Evolutionary conservation across 2,329 filamentous ascomycete species (phyloP).

Genomic region (Trichoderma gracile): DNA sequence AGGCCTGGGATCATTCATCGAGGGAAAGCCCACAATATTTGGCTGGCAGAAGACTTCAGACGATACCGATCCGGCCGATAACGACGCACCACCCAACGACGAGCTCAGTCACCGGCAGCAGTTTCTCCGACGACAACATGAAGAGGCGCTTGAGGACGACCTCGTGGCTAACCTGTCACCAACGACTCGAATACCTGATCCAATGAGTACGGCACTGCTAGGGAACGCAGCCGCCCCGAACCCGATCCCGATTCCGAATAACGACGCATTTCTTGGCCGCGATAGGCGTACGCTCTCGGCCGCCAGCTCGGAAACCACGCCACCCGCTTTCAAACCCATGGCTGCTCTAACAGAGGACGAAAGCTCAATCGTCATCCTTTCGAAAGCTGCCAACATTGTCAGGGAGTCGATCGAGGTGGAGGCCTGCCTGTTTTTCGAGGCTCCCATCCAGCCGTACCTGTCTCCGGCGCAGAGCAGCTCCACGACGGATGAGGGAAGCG

Average conservation of each 20-base stretch:
- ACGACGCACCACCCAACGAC: slow-evolving; percentile 25
- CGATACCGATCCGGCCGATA: slow-evolving; percentile 19
- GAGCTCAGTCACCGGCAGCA: slow-evolving; percentile 29
- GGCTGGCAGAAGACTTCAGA: slow-evolving; percentile 29
- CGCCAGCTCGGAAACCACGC: not conserved
- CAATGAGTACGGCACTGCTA: not conserved
- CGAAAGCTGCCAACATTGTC: slow-evolving; percentile 47
- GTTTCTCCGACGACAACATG: slow-evolving; percentile 1
- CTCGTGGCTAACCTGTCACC: not conserved
- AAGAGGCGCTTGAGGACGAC: not conserved
- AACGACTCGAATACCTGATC: not conserved
- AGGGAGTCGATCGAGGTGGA: slow-evolving; percentile 45
- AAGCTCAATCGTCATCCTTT: slow-evolving; percentile 38
- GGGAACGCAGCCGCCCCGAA: not conserved
- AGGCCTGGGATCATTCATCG: slow-evolving; percentile 41
- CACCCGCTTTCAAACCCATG: not conserved
- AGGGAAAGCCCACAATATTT: slow-evolving; percentile 36
- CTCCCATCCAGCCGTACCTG: slow-evolving; percentile 36
- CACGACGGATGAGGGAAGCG: slow-evolving; percentile 25
- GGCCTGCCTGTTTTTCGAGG: slow-evolving; percentile 40
- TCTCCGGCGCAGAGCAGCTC: not conserved
- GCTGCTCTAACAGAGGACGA: slow-evolving; percentile 3
- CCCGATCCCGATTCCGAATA: not conserved
- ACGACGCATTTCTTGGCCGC: not conserved
- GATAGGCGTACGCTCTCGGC: not conserved